Conservation (phyloP, 75 land plant genomes). For the Ceratopteris richardii region DNA sequence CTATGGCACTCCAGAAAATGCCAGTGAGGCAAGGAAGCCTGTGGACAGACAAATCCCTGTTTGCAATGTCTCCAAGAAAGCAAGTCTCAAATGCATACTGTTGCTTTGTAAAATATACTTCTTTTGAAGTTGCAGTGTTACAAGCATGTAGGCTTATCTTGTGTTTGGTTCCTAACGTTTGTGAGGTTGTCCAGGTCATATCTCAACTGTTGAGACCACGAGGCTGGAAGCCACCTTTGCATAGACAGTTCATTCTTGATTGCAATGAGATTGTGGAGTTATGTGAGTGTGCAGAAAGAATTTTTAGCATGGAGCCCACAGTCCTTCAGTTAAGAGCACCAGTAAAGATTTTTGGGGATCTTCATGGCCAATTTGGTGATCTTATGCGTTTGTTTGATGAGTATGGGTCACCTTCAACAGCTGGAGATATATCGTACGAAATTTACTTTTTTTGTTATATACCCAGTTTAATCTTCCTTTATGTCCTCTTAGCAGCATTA, state of each 20-base stretch:
- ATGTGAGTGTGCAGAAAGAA: slow-evolving; percentile 35
- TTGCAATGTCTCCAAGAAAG: slow-evolving; percentile 41
- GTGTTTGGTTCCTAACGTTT: no score
- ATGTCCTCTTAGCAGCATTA: no score
- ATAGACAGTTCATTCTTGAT: slow-evolving; percentile 42
- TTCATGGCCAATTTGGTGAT: slow-evolving; percentile 57
- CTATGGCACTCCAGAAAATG: slow-evolving; percentile 52
- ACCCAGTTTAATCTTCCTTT: no score
- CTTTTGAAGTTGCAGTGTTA: no score
- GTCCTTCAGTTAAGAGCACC: slow-evolving; percentile 45
- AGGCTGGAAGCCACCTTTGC: slow-evolving; percentile 48
- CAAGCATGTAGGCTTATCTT: no score
- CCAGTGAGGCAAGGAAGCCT: no score
- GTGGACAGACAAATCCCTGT: slow-evolving; percentile 46
- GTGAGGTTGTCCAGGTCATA: slow-evolving; percentile 31
- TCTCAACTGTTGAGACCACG: slow-evolving; percentile 37
- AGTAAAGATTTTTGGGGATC: slow-evolving; percentile 49
- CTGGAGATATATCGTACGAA: slow-evolving; percentile 46
- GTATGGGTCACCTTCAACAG: slow-evolving; percentile 49
- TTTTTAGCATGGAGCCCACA: slow-evolving; percentile 40
- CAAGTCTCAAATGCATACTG: no score
- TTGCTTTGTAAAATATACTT: no score
- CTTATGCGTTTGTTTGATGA: slow-evolving; percentile 57
- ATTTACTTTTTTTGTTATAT: no score
- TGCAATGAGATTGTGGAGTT: slow-evolving; percentile 36